These are phyloP conservation scores for Zanthoxylum bungeanum DNA, from an alignment of 345 rosid genomes.

Conservation along the genomic window DNA sequence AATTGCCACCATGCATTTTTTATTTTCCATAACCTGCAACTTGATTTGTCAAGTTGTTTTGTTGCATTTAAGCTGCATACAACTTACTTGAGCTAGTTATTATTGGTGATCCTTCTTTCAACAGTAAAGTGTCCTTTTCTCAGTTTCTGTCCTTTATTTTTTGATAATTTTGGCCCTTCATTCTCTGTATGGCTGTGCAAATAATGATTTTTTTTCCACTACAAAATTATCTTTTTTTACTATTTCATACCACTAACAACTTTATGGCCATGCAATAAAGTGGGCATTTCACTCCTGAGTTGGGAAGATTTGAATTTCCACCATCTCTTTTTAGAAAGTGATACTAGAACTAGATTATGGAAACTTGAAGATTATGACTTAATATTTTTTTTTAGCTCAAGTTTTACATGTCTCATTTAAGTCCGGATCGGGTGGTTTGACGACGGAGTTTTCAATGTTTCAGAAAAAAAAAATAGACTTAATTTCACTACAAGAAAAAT, in stretches of 20 bases:
- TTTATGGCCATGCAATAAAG: background rate
- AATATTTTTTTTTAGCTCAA: no score
- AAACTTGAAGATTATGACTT: background rate
- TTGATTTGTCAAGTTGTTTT: background rate
- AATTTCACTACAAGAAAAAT: no score
- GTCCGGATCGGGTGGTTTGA: no score
- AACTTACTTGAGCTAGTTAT: background rate
- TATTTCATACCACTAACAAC: background rate
- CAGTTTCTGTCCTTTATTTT: background rate
- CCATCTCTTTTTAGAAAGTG: background rate
- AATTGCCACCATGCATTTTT: no score
- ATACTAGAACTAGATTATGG: background rate
- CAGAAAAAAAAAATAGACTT: no score
- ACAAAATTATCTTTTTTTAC: background rate
- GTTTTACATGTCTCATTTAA: no score
- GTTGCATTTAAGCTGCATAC: background rate
- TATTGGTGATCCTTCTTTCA: background rate
- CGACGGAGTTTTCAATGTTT: no score
- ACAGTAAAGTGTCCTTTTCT: background rate
- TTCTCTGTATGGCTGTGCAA: background rate
- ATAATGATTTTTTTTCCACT: background rate
- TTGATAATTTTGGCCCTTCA: background rate
- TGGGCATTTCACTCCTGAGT: background rate
- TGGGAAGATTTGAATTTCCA: background rate
- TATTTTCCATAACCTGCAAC: background rate